A percentile compares a stretch with the other conserved stretches of the same genome.
Evolutionary conservation across 1,139 yeast genomes (phyloP).

Genomic region (Torulaspora pretoriensis): DNA sequence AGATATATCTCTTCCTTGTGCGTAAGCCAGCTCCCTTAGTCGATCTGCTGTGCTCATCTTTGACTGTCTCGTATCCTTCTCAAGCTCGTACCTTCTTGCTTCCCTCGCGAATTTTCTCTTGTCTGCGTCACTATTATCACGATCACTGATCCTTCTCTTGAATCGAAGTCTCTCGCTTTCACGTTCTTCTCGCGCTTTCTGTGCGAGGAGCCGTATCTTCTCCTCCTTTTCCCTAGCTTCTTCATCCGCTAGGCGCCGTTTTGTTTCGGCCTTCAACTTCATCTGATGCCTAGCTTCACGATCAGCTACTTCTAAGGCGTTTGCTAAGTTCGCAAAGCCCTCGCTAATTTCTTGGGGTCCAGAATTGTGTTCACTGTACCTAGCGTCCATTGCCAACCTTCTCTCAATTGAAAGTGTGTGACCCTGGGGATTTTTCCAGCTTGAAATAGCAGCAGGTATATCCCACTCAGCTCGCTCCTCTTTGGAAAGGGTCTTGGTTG

Average conservation of each 20-base stretch:
- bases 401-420: slow-evolving; percentile 79
- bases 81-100: slow-evolving; percentile 45
- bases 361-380: slow-evolving; percentile 29
- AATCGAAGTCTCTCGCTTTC: slow-evolving; percentile 13
- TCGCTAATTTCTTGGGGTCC: slow-evolving; percentile 46
- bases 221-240: slow-evolving; percentile 59
- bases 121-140: slow-evolving; percentile 29
- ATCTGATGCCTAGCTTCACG: slow-evolving; percentile 68
- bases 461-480: slow-evolving; percentile 81
- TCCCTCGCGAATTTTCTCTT: slow-evolving; percentile 42
- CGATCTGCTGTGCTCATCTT: slow-evolving; percentile 46
- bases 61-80: slow-evolving; percentile 43
- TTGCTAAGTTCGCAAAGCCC: slow-evolving; percentile 59
- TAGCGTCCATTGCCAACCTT: slow-evolving; percentile 60
- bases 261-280: slow-evolving; percentile 52
- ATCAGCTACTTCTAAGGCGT: slow-evolving; percentile 75
- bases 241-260: slow-evolving; percentile 50
- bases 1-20: slow-evolving; percentile 50
- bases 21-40: slow-evolving; percentile 42
- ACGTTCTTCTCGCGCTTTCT: slow-evolving; percentile 45
- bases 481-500: slow-evolving; percentile 50
- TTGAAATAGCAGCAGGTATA: slow-evolving; percentile 88
- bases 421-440: slow-evolving; percentile 95
- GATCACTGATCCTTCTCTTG: slow-evolving; percentile 11
- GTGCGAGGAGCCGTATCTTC: slow-evolving; percentile 55